These are phyloP conservation scores for Auriculariales sp. DNA, from an alignment of 768 basidiomycete species.

Conservation along the genomic window DNA sequence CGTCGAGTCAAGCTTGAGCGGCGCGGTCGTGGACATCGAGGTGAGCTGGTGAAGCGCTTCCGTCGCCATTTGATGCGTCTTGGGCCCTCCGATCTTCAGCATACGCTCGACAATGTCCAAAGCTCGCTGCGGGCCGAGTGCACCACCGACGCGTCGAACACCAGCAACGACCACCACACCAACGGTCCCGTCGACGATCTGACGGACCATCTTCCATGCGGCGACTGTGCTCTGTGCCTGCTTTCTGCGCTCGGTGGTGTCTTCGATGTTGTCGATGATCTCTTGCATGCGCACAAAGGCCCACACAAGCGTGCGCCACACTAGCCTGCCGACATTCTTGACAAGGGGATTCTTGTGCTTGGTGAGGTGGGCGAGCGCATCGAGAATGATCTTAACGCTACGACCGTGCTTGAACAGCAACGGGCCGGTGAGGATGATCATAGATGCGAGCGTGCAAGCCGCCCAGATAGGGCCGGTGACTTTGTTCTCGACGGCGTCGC, in stretches of 20 bases:
- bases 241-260: not conserved
- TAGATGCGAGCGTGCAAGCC: slow-evolving; percentile 45
- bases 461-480: slow-evolving; percentile 57
- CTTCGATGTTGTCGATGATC: slow-evolving; percentile 6
- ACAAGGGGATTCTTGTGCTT: slow-evolving; percentile 50
- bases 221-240: slow-evolving; percentile 23
- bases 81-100: slow-evolving; percentile 34
- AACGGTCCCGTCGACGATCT: slow-evolving; percentile 42
- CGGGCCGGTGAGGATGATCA: slow-evolving; percentile 49
- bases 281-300: slow-evolving; percentile 29
- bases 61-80: slow-evolving; percentile 38
- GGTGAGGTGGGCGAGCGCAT: slow-evolving; percentile 39
- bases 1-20: slow-evolving; percentile 12
- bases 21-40: slow-evolving; percentile 3
- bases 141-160: slow-evolving; percentile 26
- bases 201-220: slow-evolving; percentile 34
- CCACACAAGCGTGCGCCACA: slow-evolving; percentile 54
- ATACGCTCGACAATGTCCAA: slow-evolving; percentile 40
- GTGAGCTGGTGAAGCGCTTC: slow-evolving; percentile 27
- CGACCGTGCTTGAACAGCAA: slow-evolving; percentile 26
- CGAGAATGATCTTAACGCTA: slow-evolving; percentile 27
- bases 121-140: slow-evolving; percentile 23
- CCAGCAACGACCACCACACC: slow-evolving; percentile 44
- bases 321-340: slow-evolving; percentile 41
- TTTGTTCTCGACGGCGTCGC: not conserved